Evolutionary conservation across 1,139 yeast species (phyloP), one percentile per base, ranked within the genome.

Genomic region (Zhuliangozyma blackwelliae): DNA sequence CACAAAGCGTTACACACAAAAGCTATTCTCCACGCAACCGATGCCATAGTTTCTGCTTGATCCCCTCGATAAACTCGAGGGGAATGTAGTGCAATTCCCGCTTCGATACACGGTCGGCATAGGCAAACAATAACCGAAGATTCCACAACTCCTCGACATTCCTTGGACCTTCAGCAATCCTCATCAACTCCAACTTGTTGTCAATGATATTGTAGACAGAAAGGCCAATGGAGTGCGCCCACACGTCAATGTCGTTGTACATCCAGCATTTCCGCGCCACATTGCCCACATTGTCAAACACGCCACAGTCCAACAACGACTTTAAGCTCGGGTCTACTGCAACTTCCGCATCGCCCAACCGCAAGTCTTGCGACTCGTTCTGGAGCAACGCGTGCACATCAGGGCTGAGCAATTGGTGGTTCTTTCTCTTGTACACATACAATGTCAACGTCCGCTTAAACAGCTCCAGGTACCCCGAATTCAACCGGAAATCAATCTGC

Each of bases 121-220:
- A 82, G 9, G 82, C 77, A 55, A 85, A 81, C 12, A 86, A 58
- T 29, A 86, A 55, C 42, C 74, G 71, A 41, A 85, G 58, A 46
- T 81, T 82, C 84, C 88, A 79, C 35, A 84, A 55, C 39, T 82
- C 85, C 38, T 82, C 84, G 2, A 68, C 52, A 1, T 57, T 53
- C 16, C 48, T 41, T 0, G 88, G 85, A 1, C 48, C 44, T 11
- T 47, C 45, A 1, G 79, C 79, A 49, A 75, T 60, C 4, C 56
- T 52, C 26, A 61, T 61, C 29, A 82, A 55, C 41, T 81, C 81
- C 26, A 76, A 54, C 48, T 79, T 79, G 44, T 73, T 68, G 50
- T 82, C 88, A 23, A 77, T 60, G 10, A 77, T 71, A 25, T 74
- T 72, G 35, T 75, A 68, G 21, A 72, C 51, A 3, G 69, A 57